Conservation (phyloP, 2,329 filamentous ascomycete genomes). For the Ascosphaera acerosa region DNA sequence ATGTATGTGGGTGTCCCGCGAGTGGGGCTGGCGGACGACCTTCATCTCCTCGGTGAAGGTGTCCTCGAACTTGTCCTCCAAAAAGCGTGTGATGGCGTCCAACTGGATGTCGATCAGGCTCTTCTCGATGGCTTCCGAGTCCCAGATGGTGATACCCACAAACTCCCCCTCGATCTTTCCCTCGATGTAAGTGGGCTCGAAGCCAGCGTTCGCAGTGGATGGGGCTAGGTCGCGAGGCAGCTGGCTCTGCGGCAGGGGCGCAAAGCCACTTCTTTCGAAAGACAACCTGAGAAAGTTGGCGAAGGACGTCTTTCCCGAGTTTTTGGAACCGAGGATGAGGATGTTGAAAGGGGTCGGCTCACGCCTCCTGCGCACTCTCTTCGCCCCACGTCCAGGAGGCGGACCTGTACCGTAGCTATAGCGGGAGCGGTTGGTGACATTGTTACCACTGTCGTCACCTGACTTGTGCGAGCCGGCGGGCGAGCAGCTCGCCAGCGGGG, state of each 20-base stretch:
- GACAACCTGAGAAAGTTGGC: slow-evolving; percentile 83
- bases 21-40: slow-evolving; percentile 74
- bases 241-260: slow-evolving; percentile 20
- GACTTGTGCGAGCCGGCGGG: neutral
- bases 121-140: slow-evolving; percentile 85
- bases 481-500: neutral
- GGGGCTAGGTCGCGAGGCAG: slow-evolving; percentile 9
- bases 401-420: slow-evolving; percentile 98
- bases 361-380: too few species aligned
- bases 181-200: slow-evolving; percentile 73
- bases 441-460: neutral
- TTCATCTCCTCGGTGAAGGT: slow-evolving; percentile 96
- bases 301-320: slow-evolving; percentile 86
- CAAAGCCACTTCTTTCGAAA: slow-evolving; percentile 27
- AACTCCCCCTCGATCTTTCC: slow-evolving; percentile 84
- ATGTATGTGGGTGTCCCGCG: slow-evolving; percentile 91
- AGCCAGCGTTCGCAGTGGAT: slow-evolving; percentile 35
- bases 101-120: slow-evolving; percentile 86
- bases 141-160: slow-evolving; percentile 83
- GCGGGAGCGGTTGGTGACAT: slow-evolving; percentile 37
- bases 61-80: slow-evolving; percentile 96
- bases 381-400: too few species aligned
- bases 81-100: slow-evolving; percentile 68
- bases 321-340: slow-evolving; percentile 65
- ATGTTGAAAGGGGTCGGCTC: slow-evolving; percentile 96